Conservation (phyloP, 805 yeast species). For the Pichia californica region DNA sequence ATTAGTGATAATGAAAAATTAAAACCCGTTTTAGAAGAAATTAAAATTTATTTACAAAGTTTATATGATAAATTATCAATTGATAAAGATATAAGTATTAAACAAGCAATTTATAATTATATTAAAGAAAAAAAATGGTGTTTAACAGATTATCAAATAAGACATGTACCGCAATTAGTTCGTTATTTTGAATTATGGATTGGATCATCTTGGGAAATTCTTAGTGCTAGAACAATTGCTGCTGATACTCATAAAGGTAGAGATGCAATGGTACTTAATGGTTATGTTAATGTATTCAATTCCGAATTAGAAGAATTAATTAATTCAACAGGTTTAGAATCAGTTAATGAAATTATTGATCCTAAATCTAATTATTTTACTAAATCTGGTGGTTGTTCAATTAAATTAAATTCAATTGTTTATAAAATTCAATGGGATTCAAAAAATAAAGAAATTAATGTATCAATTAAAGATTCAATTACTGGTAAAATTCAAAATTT, state of each 20-base stretch:
- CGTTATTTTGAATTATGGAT: slow-evolving; percentile 68
- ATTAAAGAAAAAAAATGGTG: slow-evolving; percentile 37
- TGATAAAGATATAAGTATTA: slow-evolving; percentile 50
- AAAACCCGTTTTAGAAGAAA: slow-evolving; percentile 28
- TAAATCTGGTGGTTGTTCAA: slow-evolving; percentile 9
- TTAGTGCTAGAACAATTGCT: slow-evolving; percentile 50
- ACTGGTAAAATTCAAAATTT: slow-evolving; percentile 12
- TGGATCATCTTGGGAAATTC: slow-evolving; percentile 59
- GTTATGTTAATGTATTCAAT: slow-evolving; percentile 38
- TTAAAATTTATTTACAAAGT: slow-evolving; percentile 19
- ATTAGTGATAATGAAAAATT: slow-evolving; percentile 45
- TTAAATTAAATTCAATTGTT: slow-evolving; percentile 22
- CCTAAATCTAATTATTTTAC: slow-evolving; percentile 6
- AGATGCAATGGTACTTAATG: slow-evolving; percentile 57
- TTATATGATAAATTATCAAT: slow-evolving; percentile 16
- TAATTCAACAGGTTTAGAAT: slow-evolving; percentile 9
- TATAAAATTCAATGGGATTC: slow-evolving; percentile 20
- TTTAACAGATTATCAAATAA: slow-evolving; percentile 45
- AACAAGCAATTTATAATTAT: slow-evolving; percentile 43
- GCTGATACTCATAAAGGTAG: slow-evolving; percentile 59
- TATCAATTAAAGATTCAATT: slow-evolving; percentile 12
- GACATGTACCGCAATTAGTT: slow-evolving; percentile 42
- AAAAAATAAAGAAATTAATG: slow-evolving; percentile 15
- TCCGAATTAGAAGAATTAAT: slow-evolving; percentile 26
- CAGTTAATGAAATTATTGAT: not conserved